Base-by-base conservation (phyloP, 768 basidiomycete species). In the Leccinum ochraceum region DNA sequence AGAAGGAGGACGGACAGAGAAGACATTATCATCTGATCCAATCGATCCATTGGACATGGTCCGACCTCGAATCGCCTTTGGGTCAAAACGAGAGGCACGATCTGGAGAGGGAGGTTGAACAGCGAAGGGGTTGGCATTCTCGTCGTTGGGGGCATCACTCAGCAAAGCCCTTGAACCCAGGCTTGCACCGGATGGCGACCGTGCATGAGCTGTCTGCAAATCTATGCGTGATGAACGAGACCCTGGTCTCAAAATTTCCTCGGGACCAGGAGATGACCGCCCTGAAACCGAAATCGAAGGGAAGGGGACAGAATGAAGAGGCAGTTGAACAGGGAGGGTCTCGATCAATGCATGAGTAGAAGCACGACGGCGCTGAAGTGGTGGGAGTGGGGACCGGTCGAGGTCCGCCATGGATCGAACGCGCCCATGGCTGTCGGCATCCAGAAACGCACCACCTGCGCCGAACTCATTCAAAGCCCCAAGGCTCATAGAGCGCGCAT, bases 1-100 rank as follows among this genome's bases (percentile, higher is more conserved):
- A n/a, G 82, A 83, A 24, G 87, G 86, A 44, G 87, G 83, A 49
- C 85, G 83, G 34, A 92, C 73, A 32, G 86, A 81, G 69, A 92
- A 92, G 16, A 86, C 85, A 69, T 88, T 90, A 55, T 85, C 80
- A 51, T 75, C 76, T 46, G 77, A 72, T 32, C 65, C 64, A 73
- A 82, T 76, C 7, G 80, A 83, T 9, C 76, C 85, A 57, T 77
- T 80, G 8, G 82, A 83, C 59, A 70, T 65, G 16, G 77, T 75
- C 51, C 80, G 79, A 39, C 66, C 71, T 44, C 71, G 73, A 53
- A 66, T 64, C 6, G 66, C 69, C 72, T 77, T 78, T n/a, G 78
- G 78, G 65, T 81, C 78, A 34, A 80, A 78, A 55, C 78, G 78
- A 37, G 80, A 81, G 14, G 77, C 70, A 20, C 74, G 73, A 56